Evolutionary conservation across 257 asterid genomes (phyloP).

Genomic region (Nicotiana noctiflora): DNA sequence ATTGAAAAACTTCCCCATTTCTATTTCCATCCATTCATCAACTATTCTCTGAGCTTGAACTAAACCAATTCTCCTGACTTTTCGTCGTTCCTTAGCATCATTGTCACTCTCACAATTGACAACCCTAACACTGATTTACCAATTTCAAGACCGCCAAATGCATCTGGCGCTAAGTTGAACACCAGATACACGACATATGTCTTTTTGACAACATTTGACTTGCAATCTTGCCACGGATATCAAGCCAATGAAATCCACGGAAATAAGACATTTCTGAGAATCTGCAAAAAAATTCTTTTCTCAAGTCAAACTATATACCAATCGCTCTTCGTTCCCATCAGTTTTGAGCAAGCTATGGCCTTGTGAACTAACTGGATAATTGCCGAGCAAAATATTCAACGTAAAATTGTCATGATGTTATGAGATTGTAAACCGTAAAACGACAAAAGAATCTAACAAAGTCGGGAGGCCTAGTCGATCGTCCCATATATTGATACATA

Average conservation of each 20-base stretch:
- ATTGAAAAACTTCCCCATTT: too few species aligned
- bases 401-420: too few species aligned
- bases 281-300: slow-evolving; percentile 24
- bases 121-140: neutral
- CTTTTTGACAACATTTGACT: slow-evolving; percentile 29
- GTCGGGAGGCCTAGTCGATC: too few species aligned
- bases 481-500: too few species aligned
- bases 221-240: slow-evolving; percentile 41
- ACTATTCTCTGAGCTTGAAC: too few species aligned
- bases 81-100: neutral
- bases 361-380: too few species aligned
- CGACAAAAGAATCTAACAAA: too few species aligned
- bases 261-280: slow-evolving; percentile 62
- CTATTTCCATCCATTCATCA: neutral
- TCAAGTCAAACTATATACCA: neutral
- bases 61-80: too few species aligned
- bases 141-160: neutral
- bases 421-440: too few species aligned
- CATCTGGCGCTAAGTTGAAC: slow-evolving; percentile 15
- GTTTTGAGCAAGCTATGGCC: too few species aligned
- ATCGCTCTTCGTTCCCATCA: neutral
- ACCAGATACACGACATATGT: slow-evolving; percentile 47
- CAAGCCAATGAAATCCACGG: slow-evolving; percentile 50
- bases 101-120: neutral
- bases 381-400: too few species aligned